Evolutionary conservation across 2,329 filamentous ascomycete species (phyloP).

Genomic region (Ophiocordyceps robertsii): DNA sequence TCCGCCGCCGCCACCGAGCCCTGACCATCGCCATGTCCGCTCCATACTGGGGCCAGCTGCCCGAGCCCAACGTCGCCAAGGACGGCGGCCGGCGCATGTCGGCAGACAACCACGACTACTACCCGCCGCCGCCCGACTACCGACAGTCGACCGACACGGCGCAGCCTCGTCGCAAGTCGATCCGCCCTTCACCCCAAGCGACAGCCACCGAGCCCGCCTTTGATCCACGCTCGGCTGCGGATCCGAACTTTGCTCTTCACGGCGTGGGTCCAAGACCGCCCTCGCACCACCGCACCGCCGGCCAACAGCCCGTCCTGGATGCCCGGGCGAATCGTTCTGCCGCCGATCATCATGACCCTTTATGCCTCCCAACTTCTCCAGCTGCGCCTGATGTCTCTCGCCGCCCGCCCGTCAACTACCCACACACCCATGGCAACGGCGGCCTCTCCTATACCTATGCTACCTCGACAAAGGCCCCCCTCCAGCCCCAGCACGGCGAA

Average conservation of each 20-base stretch:
- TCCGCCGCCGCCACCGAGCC: neutral
- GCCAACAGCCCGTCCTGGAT: slow-evolving; percentile 24
- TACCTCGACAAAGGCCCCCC: slow-evolving; percentile 4
- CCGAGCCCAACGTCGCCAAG: slow-evolving; percentile 29
- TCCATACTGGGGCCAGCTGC: slow-evolving; percentile 47
- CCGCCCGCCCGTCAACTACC: slow-evolving; percentile 44
- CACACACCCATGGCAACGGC: slow-evolving; percentile 26
- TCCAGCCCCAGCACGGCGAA: slow-evolving; percentile 2
- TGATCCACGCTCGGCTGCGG: slow-evolving; percentile 42
- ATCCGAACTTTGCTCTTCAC: slow-evolving; percentile 32
- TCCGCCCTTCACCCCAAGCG: slow-evolving; percentile 43
- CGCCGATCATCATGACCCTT: slow-evolving; percentile 1
- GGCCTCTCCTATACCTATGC: slow-evolving; percentile 11
- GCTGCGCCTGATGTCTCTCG: slow-evolving; percentile 45
- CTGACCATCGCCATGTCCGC: slow-evolving; percentile 25
- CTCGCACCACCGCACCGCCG: slow-evolving; percentile 36
- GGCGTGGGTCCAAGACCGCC: slow-evolving; percentile 46
- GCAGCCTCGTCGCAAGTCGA: slow-evolving; percentile 29
- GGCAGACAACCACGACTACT: slow-evolving; percentile 9
- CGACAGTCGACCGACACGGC: slow-evolving; percentile 17
- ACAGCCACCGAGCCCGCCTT: slow-evolving; percentile 42
- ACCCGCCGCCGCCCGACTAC: slow-evolving; percentile 15
- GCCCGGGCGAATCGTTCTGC: slow-evolving; percentile 6
- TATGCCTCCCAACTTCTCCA: slow-evolving; percentile 19
- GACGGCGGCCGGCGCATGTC: slow-evolving; percentile 16